Evolutionary conservation across 2,329 filamentous ascomycete genomes (phyloP).

Genomic region (Fusarium nodosum): DNA sequence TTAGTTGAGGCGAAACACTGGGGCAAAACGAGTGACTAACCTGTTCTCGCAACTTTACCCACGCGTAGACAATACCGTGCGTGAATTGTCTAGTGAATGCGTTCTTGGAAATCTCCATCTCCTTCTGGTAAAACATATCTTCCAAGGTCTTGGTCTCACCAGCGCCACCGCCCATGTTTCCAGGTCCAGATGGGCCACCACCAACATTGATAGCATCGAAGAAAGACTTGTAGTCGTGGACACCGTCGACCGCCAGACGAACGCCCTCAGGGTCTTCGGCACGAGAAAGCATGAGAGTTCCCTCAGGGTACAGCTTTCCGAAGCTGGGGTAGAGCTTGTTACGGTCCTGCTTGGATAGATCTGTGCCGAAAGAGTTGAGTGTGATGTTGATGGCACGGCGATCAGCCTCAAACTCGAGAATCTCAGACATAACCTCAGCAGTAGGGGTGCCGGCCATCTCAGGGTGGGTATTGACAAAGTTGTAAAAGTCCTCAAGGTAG

Average conservation of each 20-base stretch:
- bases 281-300: constrained; percentile 92
- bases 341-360: constrained; percentile 91
- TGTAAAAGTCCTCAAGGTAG: constrained; percentile 97
- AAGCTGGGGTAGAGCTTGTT: constrained; percentile 97
- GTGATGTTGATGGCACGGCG: constrained; percentile 98
- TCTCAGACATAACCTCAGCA: constrained; percentile 93
- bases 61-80: constrained; percentile 93
- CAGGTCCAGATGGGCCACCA: constrained; percentile 77
- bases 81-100: constrained; percentile 98
- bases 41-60: constrained; percentile 98
- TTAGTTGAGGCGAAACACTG: constrained; percentile 49
- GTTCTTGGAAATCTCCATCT: constrained; percentile 97
- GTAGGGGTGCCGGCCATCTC: constrained; percentile 92
- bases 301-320: constrained; percentile 92
- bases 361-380: constrained; percentile 97
- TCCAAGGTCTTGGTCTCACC: constrained; percentile 91
- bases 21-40: constrained; percentile 64
- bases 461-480: constrained; percentile 90
- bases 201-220: constrained; percentile 91
- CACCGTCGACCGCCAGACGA: constrained; percentile 90
- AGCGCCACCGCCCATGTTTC: constrained; percentile 86
- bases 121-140: constrained; percentile 98
- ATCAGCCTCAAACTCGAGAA: constrained; percentile 96
- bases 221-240: constrained; percentile 94
- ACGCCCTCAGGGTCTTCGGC: constrained; percentile 97